Percentiles rank a stretch among this genome's conserved stretches.
Conservation (phyloP, 148 eudicot genomes). For the Vaccinium corymbosum region DNA sequence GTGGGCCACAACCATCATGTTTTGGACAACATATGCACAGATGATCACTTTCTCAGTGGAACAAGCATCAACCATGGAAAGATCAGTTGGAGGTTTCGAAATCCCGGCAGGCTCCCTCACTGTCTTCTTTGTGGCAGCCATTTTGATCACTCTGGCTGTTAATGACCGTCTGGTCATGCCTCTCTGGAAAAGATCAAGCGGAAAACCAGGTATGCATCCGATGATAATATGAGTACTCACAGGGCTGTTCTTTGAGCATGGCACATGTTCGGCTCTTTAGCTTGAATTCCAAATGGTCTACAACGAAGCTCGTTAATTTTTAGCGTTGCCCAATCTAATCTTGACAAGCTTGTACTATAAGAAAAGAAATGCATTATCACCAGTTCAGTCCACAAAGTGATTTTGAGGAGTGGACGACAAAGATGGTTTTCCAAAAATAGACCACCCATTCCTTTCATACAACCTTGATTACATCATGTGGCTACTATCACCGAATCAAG, state of each 20-base stretch:
- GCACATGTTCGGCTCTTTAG: background rate
- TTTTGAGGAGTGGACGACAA: background rate
- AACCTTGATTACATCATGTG: background rate
- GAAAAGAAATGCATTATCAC: background rate
- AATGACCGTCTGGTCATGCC: constrained; percentile 68
- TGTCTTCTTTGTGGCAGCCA: constrained; percentile 72
- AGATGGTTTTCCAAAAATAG: background rate
- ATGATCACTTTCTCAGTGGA: constrained; percentile 81
- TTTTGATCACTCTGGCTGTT: constrained; percentile 49
- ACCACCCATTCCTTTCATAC: background rate
- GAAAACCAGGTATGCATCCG: constrained; percentile 47
- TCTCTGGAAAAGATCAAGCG: constrained; percentile 54
- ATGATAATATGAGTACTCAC: background rate
- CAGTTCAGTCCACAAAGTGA: background rate
- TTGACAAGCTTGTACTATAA: background rate
- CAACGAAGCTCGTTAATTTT: background rate
- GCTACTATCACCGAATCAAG: background rate
- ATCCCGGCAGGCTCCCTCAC: constrained; percentile 79
- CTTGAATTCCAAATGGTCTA: background rate
- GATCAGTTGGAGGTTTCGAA: constrained; percentile 51
- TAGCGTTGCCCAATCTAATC: background rate
- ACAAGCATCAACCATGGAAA: constrained; percentile 77
- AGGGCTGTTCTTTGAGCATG: too few relatives aligned
- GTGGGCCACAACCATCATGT: constrained; percentile 86
- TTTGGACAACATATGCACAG: constrained; percentile 81